Base-by-base conservation (phyloP, 2,329 filamentous ascomycete species). In the Venturia nashicola region DNA sequence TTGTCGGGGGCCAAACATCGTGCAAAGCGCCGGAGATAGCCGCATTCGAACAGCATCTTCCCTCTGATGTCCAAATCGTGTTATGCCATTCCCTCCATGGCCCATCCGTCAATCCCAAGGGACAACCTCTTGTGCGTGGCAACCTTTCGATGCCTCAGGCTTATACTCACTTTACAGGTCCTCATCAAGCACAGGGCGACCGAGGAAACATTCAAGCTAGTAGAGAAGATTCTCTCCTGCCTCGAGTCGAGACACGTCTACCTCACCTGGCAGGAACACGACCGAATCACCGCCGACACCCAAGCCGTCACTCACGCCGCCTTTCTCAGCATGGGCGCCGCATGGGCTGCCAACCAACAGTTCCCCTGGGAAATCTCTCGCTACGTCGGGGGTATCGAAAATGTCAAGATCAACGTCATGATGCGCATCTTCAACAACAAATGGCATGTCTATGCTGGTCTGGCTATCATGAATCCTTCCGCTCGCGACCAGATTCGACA, bases 341-440 rank as follows among this genome's bases (percentile, higher is more conserved):
- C 94, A 9, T 99, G 95, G 95, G 89, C 91, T 69, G 92, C 92
- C 40, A 95, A 95, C 74, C 84, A 87, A 65, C 91, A 99, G 74
- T 99, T 97, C 71, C 94, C 95, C 0, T 99, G 94, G 94, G 93
- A 97, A 71, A 86, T 93, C 59, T 86, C 87, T n/a, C 91, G 94
- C 67, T 99, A 97, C 76, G 86, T 97, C 4, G 94, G 94, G 65
- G 95, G 94, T 62, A 96, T 99, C 71, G 94, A 99, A 76, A 99
- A 99, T 75, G 93, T 97, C 70, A 99, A 99, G 79, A 96, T 97
- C 79, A 99, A 99, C 78, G 86, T 97, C 69, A 97, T 91, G 69
- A 80, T 99, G 68, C 91, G 94, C 70, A 97, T 99, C 77, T 99
- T 97, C 79, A 87, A 88, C 66, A 96, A 97, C 76, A 99, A 97